Evolutionary conservation across 2,329 filamentous ascomycete species (phyloP).

Genomic region (Botrytis paeoniae): DNA sequence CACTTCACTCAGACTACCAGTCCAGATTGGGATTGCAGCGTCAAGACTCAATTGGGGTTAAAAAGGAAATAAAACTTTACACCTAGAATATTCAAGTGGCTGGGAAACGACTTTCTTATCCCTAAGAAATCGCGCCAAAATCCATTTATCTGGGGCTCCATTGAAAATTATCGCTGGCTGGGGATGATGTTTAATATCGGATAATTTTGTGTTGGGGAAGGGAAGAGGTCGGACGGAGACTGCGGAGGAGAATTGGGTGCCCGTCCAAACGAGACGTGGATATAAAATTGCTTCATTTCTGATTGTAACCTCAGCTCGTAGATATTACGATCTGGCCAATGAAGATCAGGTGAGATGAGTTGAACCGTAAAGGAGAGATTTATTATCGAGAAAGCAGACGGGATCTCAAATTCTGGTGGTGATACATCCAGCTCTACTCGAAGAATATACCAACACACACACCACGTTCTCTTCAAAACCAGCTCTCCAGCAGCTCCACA

Average conservation of each 20-base stretch:
- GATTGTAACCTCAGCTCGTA: neutral
- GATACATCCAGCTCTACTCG: neutral
- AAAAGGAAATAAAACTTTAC: neutral
- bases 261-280: neutral
- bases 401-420: neutral
- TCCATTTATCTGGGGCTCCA: conserved; percentile 13
- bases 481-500: neutral
- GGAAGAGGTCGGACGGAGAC: neutral
- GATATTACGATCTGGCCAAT: neutral
- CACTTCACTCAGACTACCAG: neutral
- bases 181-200: conserved; percentile 4
- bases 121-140: neutral
- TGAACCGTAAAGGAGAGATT: neutral
- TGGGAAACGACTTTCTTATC: neutral
- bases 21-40: neutral
- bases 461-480: neutral
- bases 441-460: neutral
- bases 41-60: neutral
- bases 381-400: neutral
- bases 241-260: neutral
- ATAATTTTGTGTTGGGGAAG: neutral
- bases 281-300: conserved; percentile 18
- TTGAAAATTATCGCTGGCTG: neutral
- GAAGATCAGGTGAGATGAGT: neutral
- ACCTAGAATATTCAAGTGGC: conserved; percentile 4